Evolutionary conservation across 1,284 basidiomycete species (phyloP), one percentile per base, ranked within the genome.

Genomic region (Cerrena zonata): DNA sequence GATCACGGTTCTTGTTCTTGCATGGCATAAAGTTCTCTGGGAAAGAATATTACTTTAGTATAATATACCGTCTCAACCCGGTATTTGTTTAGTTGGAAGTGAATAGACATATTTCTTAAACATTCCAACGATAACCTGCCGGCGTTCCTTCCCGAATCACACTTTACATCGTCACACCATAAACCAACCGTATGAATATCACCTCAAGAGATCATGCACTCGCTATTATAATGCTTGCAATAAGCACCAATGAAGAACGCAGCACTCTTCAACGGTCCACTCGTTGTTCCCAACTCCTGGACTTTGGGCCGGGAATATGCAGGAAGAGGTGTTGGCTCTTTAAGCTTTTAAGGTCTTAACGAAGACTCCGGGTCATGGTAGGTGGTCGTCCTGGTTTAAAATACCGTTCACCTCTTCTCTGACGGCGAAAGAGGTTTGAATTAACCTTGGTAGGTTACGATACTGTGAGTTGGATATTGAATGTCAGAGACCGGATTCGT

Each of bases 1-100:
- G 92, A 66, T 97, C 86, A 50, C 80, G 78, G 66, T 82, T 87
- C 75, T 98, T 94, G 45, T 82, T 76, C 76, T 99, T 99, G 82
- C 96, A 99, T 51, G 98, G 87, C 93, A 99, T 97, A 65, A 98
- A 99, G 75, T 99, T 96, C 82, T 97, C 94, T 96, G 65, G 41
- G 49, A 34, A 45, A 37, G 51, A n/a, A n/a, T n/a, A n/a, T n/a
- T n/a, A n/a, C n/a, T n/a, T n/a, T n/a, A n/a, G n/a, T n/a, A n/a
- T n/a, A n/a, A n/a, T n/a, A n/a, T n/a, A n/a, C n/a, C n/a, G n/a
- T n/a, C n/a, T n/a, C n/a, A n/a, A n/a, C n/a, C n/a, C n/a, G n/a
- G n/a, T n/a, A n/a, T n/a, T n/a, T n/a, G n/a, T n/a, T n/a, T n/a
- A n/a, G n/a, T n/a, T n/a, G n/a, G n/a, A n/a, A n/a, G n/a, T n/a